Evolutionary conservation across 1,284 basidiomycete species (phyloP).

Genomic region (Ustilago lituana): DNA sequence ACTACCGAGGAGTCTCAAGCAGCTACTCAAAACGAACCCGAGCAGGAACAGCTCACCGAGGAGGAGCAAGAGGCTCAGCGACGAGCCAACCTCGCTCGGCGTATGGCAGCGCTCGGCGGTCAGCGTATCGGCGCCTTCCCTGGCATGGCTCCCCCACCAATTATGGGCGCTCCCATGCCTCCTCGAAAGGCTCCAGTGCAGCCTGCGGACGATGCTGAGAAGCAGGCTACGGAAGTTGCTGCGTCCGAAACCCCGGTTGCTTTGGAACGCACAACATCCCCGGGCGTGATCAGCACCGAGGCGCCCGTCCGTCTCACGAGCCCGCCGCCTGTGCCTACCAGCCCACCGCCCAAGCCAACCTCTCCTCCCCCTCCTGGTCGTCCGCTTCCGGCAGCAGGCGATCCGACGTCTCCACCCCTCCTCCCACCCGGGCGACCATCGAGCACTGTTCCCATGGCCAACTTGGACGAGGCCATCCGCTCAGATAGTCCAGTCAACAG

Average conservation of each 20-base stretch:
- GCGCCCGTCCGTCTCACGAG: slow-evolving; percentile 23
- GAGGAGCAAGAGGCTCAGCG: slow-evolving; percentile 59
- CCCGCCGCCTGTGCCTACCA: slow-evolving; percentile 29
- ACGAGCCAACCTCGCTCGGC: slow-evolving; percentile 55
- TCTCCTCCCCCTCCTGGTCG: slow-evolving; percentile 24
- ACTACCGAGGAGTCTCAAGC: not conserved
- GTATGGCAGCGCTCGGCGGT: slow-evolving; percentile 65
- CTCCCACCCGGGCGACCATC: slow-evolving; percentile 37
- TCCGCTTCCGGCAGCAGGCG: slow-evolving; percentile 17
- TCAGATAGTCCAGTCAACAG: slow-evolving; percentile 32
- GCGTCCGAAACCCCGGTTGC: too few relatives aligned
- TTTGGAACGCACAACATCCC: slow-evolving; percentile 36
- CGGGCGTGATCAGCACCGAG: slow-evolving; percentile 23
- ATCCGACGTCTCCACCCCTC: slow-evolving; percentile 18
- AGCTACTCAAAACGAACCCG: slow-evolving; percentile 9
- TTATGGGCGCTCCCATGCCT: slow-evolving; percentile 68
- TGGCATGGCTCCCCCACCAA: slow-evolving; percentile 74
- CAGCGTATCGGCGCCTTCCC: slow-evolving; percentile 56
- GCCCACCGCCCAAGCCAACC: slow-evolving; percentile 35
- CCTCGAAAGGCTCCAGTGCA: slow-evolving; percentile 68
- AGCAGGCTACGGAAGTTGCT: too few relatives aligned
- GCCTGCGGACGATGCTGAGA: slow-evolving; percentile 39
- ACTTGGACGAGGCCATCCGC: slow-evolving; percentile 36
- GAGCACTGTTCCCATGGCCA: slow-evolving; percentile 37
- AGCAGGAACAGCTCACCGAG: slow-evolving; percentile 48